A percentile compares a stretch with the other conserved stretches of the same genome.
phyloP scores from a whole-genome alignment of 768 basidiomycete species.

The Tephrocybe sp. region DNA sequence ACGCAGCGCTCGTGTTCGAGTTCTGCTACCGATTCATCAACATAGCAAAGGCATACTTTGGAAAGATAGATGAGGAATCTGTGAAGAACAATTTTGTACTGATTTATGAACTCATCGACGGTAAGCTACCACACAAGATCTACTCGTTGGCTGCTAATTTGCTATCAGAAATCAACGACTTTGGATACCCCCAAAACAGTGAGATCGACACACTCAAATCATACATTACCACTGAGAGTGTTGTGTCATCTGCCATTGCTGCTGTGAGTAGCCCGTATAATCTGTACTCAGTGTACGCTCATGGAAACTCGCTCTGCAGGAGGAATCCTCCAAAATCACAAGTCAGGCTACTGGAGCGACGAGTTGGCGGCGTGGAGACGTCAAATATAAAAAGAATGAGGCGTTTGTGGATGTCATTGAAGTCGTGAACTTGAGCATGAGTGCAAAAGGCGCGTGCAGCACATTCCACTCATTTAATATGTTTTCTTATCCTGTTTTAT shows the following conservation, averaged over 20 bases:
- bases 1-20: conserved; percentile 97
- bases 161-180: conserved; percentile 88
- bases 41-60: conserved; percentile 95
- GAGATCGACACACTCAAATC: conserved; percentile 97
- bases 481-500: conserved; percentile 2
- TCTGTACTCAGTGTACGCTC: background rate
- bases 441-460: conserved; percentile 75
- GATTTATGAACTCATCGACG: conserved; percentile 97
- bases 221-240: conserved; percentile 97
- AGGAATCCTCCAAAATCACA: conserved; percentile 97
- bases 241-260: conserved; percentile 82
- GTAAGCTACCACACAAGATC: conserved; percentile 41
- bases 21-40: conserved; percentile 96
- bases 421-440: conserved; percentile 95
- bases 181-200: conserved; percentile 98
- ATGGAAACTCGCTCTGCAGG: conserved; percentile 53
- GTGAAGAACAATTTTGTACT: conserved; percentile 99
- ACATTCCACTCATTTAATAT: background rate
- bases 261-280: conserved; percentile 50
- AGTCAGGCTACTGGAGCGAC: conserved; percentile 96
- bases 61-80: conserved; percentile 96
- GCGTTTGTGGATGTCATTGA: conserved; percentile 99
- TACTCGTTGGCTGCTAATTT: conserved; percentile 2
- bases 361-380: conserved; percentile 93
- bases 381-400: conserved; percentile 99